Percentiles rank a stretch among this genome's conserved stretches.
Evolutionary conservation across 176 grass and related monocot species (phyloP).

Genomic region (Carex littledalei): DNA sequence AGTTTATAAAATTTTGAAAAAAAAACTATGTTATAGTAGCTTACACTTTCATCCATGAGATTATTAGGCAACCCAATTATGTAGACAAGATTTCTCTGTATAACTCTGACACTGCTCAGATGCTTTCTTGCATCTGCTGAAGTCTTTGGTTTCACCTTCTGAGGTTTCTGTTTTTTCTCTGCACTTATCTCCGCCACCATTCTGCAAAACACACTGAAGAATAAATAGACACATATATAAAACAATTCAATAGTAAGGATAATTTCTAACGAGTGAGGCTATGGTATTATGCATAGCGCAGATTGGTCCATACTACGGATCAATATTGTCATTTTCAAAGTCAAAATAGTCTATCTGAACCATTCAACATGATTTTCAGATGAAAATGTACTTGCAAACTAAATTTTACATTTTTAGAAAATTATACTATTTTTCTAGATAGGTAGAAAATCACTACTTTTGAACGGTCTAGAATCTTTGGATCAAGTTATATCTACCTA

Average conservation of each 20-base stretch:
- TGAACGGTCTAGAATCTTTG: no score
- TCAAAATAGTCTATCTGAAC: no score
- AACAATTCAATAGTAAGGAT: not conserved
- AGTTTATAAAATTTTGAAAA: not conserved
- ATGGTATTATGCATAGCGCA: no score
- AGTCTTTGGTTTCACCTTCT: conserved; percentile 60
- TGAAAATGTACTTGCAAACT: no score
- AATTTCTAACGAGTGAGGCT: not conserved
- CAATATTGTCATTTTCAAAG: no score
- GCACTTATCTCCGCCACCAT: conserved; percentile 53
- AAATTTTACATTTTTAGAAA: no score
- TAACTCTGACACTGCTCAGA: conserved; percentile 81
- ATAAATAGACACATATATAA: not conserved
- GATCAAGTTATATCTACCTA: no score
- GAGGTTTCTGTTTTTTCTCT: conserved; percentile 86
- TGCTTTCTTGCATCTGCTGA: conserved; percentile 85
- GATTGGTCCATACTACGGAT: no score
- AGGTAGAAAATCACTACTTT: no score
- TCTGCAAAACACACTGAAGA: conserved; percentile 27
- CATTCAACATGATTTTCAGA: no score
- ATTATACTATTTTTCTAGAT: no score
- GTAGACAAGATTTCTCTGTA: conserved; percentile 94
- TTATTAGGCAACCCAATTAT: conserved; percentile 90
- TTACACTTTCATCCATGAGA: conserved; percentile 77
- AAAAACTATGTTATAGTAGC: not conserved